Base-by-base conservation (phyloP, 768 basidiomycete species). In the Suillus subalutaceus region DNA sequence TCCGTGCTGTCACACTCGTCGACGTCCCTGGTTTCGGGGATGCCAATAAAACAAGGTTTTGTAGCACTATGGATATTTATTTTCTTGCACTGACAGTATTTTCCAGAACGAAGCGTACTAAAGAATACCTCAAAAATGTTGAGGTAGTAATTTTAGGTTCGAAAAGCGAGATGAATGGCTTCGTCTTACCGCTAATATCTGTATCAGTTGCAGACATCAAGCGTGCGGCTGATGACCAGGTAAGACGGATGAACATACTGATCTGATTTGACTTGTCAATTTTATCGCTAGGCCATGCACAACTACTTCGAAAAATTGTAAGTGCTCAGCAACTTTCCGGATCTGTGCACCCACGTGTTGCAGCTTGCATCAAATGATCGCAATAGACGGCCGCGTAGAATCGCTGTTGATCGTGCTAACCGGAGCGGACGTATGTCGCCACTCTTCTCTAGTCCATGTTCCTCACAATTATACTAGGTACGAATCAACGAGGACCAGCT, bases 41-140 rank as follows among this genome's bases (percentile, higher is more conserved):
- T 37, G 55, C 55, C 32, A 56, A 56, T 6, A 56, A 56, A n/a
- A 56, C 55, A 35, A 56, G 55, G 55, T 56, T 15, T 37, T 12
- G 3, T 35, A 56, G 6, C 6, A 20, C 5, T 35, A 12, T 35
- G 6, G 0, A 56, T 35, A 35, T 20, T n/a, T 8, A 32, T 18
- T 55, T 20, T 0, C 9, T 55, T 13, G 12, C 55, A 20, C 55
- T 56, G 37, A 56, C 20, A 37, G 6, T 35, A 35, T 56, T 12
- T 56, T 56, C 35, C 55, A 56, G 55, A 37, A 56, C 55, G 2
- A 56, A n/a, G 20, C 55, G 55, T 3, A 56, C 55, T 13, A n/a
- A 35, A 6, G 55, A 56, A 37, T 56, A 56, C 55, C 20, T 56
- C 32, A 35, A 37, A 56, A 37, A 35, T 37, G 35, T 37, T 7